Evolutionary conservation across 495 filamentous ascomycete genomes (phyloP), one percentile per base, ranked within the genome.

Genomic region (Ramalina intermedia): DNA sequence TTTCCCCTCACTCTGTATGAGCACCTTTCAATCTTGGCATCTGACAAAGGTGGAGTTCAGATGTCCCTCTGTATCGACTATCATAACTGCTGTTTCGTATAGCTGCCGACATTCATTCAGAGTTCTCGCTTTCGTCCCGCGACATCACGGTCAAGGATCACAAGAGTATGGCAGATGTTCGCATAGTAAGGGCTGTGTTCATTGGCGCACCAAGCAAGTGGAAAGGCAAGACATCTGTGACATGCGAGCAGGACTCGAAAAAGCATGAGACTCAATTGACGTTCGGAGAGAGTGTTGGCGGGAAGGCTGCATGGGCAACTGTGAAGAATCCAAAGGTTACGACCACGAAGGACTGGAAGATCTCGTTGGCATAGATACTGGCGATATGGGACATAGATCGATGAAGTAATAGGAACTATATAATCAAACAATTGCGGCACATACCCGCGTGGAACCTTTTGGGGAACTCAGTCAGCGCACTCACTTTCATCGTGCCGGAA

Each of bases 151-250:
- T 24, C 41, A 43, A 64, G 20, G 76, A 82, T 65, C 59, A 84
- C 44, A 85, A 87, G 69, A 66, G 59, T 21, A 90, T 94, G 81
- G 73, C 73, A 37, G 66, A 68, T 33, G 87, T 96, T 16, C 62
- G 72, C 8, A 79, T 96, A 0, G 87, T 94, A 71, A 83, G 78
- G 65, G 72, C 96, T 29, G 67, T 98, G 14, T 53, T 98, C n/a
- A 73, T 96, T 37, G 82, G 82, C 48, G 84, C 87, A 12, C 84
- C 82, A 16, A 64, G 71, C 37, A 70, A 68, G 21, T 94, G 85
- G 87, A 73, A 73, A 55, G 66, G 58, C 8, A 86, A 82, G 67
- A 74, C 63, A 54, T 72, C 62, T 18, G 73, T 94, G 11, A 76
- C 73, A 50, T 76, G 78, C 48, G 84, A 82, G 4, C 80, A 74